Evolutionary conservation across 129 eudicot genomes (phyloP).

Genomic region (Oenanthe sinensis): DNA sequence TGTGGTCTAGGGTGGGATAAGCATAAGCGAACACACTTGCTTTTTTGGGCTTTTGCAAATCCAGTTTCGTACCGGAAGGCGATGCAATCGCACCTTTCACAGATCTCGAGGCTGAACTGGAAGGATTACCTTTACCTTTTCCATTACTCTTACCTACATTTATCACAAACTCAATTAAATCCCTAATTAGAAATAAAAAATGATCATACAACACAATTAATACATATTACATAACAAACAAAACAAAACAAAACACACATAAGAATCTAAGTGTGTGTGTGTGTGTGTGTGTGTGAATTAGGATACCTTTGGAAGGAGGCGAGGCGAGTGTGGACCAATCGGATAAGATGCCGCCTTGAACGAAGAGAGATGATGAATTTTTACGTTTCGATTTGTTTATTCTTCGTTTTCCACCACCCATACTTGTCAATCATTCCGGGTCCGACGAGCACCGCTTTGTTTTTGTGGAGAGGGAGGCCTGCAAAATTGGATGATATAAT

Average conservation of each 20-base stretch:
- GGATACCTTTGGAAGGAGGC: constrained; percentile 41
- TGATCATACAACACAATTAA: not conserved
- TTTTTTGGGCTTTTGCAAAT: constrained; percentile 25
- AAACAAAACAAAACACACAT: not conserved
- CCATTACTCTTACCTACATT: constrained; percentile 22
- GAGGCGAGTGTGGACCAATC: constrained; percentile 47
- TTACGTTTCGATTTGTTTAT: constrained; percentile 24
- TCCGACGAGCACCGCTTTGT: no score
- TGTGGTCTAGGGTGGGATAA: constrained; percentile 32
- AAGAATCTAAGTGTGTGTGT: not conserved
- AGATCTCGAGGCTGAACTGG: constrained; percentile 28
- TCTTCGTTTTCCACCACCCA: constrained; percentile 46
- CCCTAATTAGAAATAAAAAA: not conserved
- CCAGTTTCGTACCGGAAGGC: constrained; percentile 24
- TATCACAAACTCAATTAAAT: not conserved
- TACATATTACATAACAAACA: no score
- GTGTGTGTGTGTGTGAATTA: not conserved
- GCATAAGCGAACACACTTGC: constrained; percentile 42
- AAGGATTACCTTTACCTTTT: constrained; percentile 31
- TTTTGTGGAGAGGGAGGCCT: no score
- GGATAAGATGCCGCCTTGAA: constrained; percentile 54
- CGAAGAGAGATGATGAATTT: constrained; percentile 26
- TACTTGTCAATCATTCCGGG: not conserved
- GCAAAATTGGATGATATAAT: no score
- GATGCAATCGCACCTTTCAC: constrained; percentile 7